Percentiles rank a stretch among this genome's conserved stretches.
Evolutionary conservation across 1,284 basidiomycete species (phyloP).

Genomic region (Cutaneotrichosporon dermatis): DNA sequence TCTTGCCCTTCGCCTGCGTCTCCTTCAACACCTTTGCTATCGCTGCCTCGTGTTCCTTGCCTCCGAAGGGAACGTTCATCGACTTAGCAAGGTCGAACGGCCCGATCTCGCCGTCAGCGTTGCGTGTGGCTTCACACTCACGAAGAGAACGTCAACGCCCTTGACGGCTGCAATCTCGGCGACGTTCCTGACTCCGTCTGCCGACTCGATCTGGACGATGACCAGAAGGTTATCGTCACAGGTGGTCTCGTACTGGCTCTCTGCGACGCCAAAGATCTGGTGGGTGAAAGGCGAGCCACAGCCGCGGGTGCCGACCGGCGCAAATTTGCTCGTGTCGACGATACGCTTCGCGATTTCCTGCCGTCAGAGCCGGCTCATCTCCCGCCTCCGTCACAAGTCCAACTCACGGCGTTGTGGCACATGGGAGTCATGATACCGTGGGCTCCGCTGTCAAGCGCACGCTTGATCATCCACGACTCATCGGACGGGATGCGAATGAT

Average conservation of each 20-base stretch:
- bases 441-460: conserved; percentile 42
- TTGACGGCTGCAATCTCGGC: conserved; percentile 39
- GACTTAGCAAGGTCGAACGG: conserved; percentile 39
- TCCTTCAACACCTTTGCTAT: conserved; percentile 34
- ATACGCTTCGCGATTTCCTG: conserved; percentile 21
- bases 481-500: conserved; percentile 38
- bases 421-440: conserved; percentile 41
- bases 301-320: conserved; percentile 35
- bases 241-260: conserved; percentile 31
- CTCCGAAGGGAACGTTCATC: conserved; percentile 30
- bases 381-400: no score
- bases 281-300: conserved; percentile 38
- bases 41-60: conserved; percentile 24
- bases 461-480: conserved; percentile 38
- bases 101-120: conserved; percentile 14
- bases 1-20: conserved; percentile 33
- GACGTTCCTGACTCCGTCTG: conserved; percentile 36
- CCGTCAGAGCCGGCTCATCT: background rate
- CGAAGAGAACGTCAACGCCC: conserved; percentile 27
- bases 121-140: no score
- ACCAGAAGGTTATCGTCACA: conserved; percentile 37
- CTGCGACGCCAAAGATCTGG: conserved; percentile 31
- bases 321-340: conserved; percentile 25
- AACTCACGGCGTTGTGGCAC: conserved; percentile 30
- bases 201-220: conserved; percentile 41